Base-by-base conservation (phyloP, 495 filamentous ascomycete genomes). In the Xylaria flabelliformis region DNA sequence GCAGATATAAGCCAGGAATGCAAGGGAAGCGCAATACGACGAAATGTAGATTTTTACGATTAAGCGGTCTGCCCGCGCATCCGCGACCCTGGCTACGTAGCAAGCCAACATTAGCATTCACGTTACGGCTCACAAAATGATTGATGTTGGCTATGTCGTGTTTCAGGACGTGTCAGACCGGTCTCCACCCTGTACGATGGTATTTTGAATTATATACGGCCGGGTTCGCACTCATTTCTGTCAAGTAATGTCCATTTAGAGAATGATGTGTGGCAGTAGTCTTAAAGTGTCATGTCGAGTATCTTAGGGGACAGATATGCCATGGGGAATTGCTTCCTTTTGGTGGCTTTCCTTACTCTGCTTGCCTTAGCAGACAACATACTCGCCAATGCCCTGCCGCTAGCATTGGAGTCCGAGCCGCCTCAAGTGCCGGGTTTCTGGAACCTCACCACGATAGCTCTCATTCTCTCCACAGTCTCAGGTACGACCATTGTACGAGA, bases 391-490 rank as follows among this genome's bases (percentile, higher is more conserved):
- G 34, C 58, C 10, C 10, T 61, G 13, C 58, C 58, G 21, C 3
- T 39, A 19, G 34, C n/a, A n/a, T 19, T 61, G 10, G 58, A 34
- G 1, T 10, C 58, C 4, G 58, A 9, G 32, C 58, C 32, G 21
- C 32, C 58, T 19, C 58, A 61, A 39, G n/a, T 21, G 4, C 58
- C 58, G 9, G 58, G 58, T 3, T 61, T 39, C 58, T 61, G 58
- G 58, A 61, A 61, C 19, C 34, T 61, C n/a, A 61, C 34, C 4
- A 61, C 58, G 6, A 39, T 5, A 10, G 32, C 58, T 21, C 34
- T 61, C 17, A 10, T 61, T 61, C 34, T 61, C 58, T 61, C 32
- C 58, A 61, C 19, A 12, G 8, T 61, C 34, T 61, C 58, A 61
- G 58, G 58, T 61, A 41, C 13, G 58, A 24, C 19, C 4, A 5